Conservation (phyloP, 192 early-diverging fungal genomes). For the Coemansia sp. region DNA sequence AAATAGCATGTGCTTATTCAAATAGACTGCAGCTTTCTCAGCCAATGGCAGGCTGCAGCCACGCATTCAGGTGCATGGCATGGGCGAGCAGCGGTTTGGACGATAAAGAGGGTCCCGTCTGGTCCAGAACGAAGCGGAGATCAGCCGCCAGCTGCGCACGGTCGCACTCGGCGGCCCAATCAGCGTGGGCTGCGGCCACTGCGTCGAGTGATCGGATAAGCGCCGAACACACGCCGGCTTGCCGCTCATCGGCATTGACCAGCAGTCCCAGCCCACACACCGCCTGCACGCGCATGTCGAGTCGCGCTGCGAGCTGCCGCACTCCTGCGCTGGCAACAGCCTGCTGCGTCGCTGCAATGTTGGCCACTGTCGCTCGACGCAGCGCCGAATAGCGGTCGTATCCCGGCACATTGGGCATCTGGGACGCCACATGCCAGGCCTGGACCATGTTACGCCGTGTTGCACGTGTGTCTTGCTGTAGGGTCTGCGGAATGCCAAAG, state of each 20-base stretch:
- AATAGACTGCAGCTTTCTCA: not conserved
- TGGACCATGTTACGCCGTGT: conserved; percentile 38
- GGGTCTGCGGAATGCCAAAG: conserved; percentile 15
- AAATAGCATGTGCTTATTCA: not conserved
- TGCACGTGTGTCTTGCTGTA: conserved; percentile 12
- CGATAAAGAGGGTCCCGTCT: not conserved
- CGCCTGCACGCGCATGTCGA: conserved; percentile 35
- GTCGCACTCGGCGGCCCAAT: conserved; percentile 26
- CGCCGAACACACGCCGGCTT: conserved; percentile 8
- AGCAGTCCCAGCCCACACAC: conserved; percentile 31
- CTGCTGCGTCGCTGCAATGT: not conserved
- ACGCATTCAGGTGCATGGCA: conserved; percentile 4
- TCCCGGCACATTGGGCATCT: conserved; percentile 1
- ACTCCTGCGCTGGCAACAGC: conserved; percentile 11
- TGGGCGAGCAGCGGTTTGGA: not conserved
- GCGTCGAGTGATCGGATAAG: conserved; percentile 4
- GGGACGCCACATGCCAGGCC: conserved; percentile 23
- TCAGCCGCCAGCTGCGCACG: conserved; percentile 27
- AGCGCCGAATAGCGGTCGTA: conserved; percentile 21
- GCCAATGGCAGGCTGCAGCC: not conserved
- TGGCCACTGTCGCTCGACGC: conserved; percentile 13
- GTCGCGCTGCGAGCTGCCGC: conserved; percentile 14
- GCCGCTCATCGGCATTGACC: not conserved
- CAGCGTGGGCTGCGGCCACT: not conserved
- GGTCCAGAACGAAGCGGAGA: conserved; percentile 19